Evolutionary conservation across 2,329 filamentous ascomycete species (phyloP).

Genomic region (Aureobasidium sp.): DNA sequence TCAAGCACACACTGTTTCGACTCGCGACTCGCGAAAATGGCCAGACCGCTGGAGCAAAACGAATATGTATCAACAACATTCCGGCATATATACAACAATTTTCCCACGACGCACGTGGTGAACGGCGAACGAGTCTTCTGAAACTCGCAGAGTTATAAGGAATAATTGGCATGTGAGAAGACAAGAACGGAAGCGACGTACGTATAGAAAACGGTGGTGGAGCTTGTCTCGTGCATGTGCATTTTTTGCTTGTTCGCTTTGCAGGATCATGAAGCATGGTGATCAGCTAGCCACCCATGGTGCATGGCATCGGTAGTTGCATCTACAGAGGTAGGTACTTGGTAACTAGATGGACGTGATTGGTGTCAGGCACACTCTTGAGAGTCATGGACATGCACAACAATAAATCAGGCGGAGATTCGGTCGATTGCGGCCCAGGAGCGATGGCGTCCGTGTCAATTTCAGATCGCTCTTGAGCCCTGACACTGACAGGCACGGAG

Average conservation of each 20-base stretch:
- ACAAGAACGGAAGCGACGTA: neutral
- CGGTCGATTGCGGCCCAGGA: neutral
- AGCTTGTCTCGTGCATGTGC: constrained; percentile 9
- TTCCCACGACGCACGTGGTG: neutral
- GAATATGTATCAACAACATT: neutral
- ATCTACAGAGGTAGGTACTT: neutral
- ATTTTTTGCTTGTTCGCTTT: constrained; percentile 7
- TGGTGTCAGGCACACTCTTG: neutral
- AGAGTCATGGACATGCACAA: constrained; percentile 4
- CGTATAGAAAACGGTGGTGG: constrained; percentile 1
- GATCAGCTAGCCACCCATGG: neutral
- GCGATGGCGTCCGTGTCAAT: neutral
- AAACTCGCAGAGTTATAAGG: neutral
- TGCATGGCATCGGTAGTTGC: neutral
- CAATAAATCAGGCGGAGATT: neutral
- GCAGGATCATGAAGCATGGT: constrained; percentile 2
- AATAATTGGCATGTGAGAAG: neutral
- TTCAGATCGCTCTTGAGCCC: neutral
- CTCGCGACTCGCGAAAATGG: neutral
- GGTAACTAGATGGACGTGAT: neutral
- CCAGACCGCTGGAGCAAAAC: neutral
- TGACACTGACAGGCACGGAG: constrained; percentile 3
- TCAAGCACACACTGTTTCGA: neutral
- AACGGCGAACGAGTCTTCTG: neutral
- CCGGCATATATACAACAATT: neutral